Conservation (phyloP, 805 yeast species). For the Starmerella vitae region DNA sequence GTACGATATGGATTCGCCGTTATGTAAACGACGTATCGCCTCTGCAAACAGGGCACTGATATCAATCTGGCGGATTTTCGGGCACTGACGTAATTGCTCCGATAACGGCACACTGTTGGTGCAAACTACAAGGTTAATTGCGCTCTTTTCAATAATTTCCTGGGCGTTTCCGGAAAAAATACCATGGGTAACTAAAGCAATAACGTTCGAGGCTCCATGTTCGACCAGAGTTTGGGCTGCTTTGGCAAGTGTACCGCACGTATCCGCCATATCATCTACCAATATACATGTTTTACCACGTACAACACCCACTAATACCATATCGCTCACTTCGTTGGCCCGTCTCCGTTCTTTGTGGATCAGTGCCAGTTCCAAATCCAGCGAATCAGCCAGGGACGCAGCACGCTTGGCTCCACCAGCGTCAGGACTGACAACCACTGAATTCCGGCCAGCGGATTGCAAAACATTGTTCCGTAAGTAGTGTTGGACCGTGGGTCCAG, state of each 20-base stretch:
- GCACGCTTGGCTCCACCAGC: conserved; percentile 99
- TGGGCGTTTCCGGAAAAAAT: conserved; percentile 78
- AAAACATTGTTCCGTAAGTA: conserved; percentile 55
- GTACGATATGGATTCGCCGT: conserved; percentile 89
- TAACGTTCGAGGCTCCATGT: conserved; percentile 70
- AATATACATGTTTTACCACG: conserved; percentile 65
- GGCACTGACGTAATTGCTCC: conserved; percentile 43
- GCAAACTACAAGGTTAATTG: conserved; percentile 63
- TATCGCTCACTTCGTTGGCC: conserved; percentile 86
- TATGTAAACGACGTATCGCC: conserved; percentile 84
- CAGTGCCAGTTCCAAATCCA: conserved; percentile 86
- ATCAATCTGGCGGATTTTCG: conserved; percentile 68
- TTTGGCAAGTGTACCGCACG: conserved; percentile 91
- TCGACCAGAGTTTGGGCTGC: conserved; percentile 79
- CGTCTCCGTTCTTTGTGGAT: conserved; percentile 92
- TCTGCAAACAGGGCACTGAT: conserved; percentile 82
- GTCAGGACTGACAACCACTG: conserved; percentile 88
- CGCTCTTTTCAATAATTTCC: conserved; percentile 52
- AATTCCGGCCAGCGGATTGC: conserved; percentile 33
- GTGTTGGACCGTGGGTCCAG: conserved; percentile 79
- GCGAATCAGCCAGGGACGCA: conserved; percentile 80
- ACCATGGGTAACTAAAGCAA: conserved; percentile 94
- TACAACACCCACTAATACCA: conserved; percentile 96
- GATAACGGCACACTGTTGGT: conserved; percentile 86
- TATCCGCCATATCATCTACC: conserved; percentile 97